A percentile compares a stretch with the other conserved stretches of the same genome.
Evolutionary conservation across 257 asterid species (phyloP).

Genomic region (Penstemon davidsonii): DNA sequence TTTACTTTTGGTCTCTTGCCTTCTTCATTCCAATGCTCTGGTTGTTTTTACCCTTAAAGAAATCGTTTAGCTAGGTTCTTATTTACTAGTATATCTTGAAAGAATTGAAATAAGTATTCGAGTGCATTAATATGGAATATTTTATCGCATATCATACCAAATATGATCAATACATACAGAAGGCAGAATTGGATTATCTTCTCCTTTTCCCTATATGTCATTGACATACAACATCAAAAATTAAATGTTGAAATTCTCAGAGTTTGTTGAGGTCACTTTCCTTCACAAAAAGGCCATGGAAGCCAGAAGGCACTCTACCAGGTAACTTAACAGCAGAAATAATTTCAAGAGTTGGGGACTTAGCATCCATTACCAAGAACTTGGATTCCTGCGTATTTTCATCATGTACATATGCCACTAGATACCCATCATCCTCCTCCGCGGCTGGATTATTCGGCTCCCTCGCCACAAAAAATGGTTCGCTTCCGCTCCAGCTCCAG

Average conservation of each 20-base stretch:
- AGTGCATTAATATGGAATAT: no score
- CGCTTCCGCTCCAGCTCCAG: neutral
- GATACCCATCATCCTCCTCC: conserved; percentile 50
- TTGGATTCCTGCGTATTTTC: conserved; percentile 43
- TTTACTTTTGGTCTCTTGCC: no score
- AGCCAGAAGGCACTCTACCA: conserved; percentile 50
- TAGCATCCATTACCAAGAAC: conserved; percentile 51
- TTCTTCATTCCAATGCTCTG: no score
- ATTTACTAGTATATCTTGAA: no score
- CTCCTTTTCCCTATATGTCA: no score
- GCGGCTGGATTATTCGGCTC: conserved; percentile 8
- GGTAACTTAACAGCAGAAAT: conserved; percentile 47
- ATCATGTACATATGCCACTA: conserved; percentile 41
- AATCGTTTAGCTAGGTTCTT: no score
- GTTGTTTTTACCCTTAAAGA: no score
- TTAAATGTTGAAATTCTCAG: neutral
- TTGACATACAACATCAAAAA: no score
- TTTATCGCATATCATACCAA: no score
- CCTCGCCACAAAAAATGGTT: conserved; percentile 30
- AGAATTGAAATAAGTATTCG: no score
- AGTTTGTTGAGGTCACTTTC: conserved; percentile 33
- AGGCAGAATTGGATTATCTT: no score
- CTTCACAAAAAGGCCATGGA: conserved; percentile 44
- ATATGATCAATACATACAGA: no score
- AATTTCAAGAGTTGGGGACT: conserved; percentile 44